Percentiles rank a stretch among this genome's conserved stretches.
Evolutionary conservation across 1,139 yeast genomes (phyloP).

Genomic region (Saccharomyces pastorianus): DNA sequence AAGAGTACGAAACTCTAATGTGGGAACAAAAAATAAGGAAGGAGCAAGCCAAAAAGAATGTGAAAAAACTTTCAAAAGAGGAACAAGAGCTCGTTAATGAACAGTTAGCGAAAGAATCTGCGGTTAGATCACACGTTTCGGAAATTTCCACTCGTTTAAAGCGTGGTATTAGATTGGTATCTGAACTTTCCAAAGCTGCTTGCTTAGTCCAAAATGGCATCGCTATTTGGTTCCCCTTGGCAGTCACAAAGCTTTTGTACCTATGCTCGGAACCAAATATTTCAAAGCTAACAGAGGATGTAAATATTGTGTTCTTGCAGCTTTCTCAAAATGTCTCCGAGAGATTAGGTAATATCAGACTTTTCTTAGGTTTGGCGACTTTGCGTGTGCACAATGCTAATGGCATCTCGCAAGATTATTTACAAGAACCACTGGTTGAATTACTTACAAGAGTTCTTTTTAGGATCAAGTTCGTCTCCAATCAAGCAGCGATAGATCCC

Average conservation of each 20-base stretch:
- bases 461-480: constrained; percentile 66
- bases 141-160: constrained; percentile 34
- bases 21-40: constrained; percentile 86
- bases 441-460: constrained; percentile 61
- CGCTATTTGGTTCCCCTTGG: constrained; percentile 61
- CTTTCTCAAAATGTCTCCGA: constrained; percentile 39
- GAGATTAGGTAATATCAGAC: constrained; percentile 45
- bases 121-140: constrained; percentile 43
- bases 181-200: constrained; percentile 46
- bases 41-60: constrained; percentile 53
- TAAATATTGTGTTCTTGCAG: constrained; percentile 36
- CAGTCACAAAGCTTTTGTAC: constrained; percentile 41
- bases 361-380: constrained; percentile 59
- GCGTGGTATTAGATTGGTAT: constrained; percentile 47
- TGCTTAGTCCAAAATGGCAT: constrained; percentile 59
- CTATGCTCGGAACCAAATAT: constrained; percentile 36
- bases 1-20: constrained; percentile 74
- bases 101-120: constrained; percentile 54
- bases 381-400: constrained; percentile 44
- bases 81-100: constrained; percentile 55
- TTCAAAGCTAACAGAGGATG: constrained; percentile 37
- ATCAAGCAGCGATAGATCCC: constrained; percentile 62
- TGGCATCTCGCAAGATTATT: constrained; percentile 37
- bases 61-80: constrained; percentile 62
- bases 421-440: constrained; percentile 46